A percentile compares a stretch with the other conserved stretches of the same genome.
Evolutionary conservation across 768 basidiomycete species (phyloP).

Genomic region (Psilocybe cyanescens): DNA sequence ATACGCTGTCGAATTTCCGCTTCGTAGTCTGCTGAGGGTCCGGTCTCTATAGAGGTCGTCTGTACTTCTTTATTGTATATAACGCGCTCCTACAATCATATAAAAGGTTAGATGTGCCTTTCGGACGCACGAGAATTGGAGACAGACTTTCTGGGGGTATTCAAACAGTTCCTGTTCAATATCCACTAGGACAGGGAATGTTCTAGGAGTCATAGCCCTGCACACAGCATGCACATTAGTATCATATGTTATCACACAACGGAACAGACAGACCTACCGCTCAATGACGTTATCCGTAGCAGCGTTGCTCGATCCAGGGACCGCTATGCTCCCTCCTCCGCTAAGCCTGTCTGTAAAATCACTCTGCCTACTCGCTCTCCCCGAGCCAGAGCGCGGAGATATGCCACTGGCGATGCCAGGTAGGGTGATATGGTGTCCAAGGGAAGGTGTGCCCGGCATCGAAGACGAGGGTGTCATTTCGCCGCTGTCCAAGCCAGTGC

Average conservation of each 20-base stretch:
- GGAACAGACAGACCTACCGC: constrained; percentile 47
- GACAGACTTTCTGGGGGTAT: constrained; percentile 77
- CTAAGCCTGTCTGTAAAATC: constrained; percentile 47
- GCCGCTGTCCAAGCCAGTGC: constrained; percentile 55
- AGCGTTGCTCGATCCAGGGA: constrained; percentile 48
- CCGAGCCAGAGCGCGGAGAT: constrained; percentile 48
- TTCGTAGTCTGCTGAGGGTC: constrained; percentile 54
- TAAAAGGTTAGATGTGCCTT: not conserved
- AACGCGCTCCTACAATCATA: constrained; percentile 62
- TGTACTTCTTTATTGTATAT: constrained; percentile 87
- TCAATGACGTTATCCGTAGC: constrained; percentile 73
- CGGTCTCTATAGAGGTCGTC: constrained; percentile 69
- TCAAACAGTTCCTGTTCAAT: constrained; percentile 91
- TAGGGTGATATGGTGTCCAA: constrained; percentile 37
- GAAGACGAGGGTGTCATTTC: constrained; percentile 75
- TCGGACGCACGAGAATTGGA: not conserved
- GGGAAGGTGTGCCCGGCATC: constrained; percentile 70
- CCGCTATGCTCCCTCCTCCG: constrained; percentile 34
- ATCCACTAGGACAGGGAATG: constrained; percentile 82
- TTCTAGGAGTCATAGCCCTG: constrained; percentile 67
- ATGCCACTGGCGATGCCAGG: constrained; percentile 35
- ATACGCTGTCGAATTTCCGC: constrained; percentile 79
- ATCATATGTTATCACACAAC: not conserved
- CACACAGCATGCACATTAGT: constrained; percentile 7
- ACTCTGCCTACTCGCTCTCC: constrained; percentile 72